Evolutionary conservation across 164 flowering plant species (phyloP).

Genomic region (Umbilicus rupestris): DNA sequence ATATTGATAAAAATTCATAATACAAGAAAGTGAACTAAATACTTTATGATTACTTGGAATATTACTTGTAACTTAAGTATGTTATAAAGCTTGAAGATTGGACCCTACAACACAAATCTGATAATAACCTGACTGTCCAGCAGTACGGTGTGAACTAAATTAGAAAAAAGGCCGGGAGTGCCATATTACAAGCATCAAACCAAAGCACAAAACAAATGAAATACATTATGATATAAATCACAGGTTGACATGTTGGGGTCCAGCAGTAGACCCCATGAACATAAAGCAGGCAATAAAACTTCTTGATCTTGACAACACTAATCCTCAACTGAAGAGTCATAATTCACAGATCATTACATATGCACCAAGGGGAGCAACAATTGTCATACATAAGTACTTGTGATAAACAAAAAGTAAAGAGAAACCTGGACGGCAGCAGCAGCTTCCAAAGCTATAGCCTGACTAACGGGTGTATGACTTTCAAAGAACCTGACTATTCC

Average conservation of each 20-base stretch:
- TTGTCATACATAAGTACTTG: not conserved
- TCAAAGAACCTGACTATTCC: conserved; percentile 67
- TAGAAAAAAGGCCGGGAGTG: not conserved
- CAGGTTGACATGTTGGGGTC: not conserved
- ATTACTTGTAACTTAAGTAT: not conserved
- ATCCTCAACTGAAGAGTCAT: not conserved
- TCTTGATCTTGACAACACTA: not conserved
- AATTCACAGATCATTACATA: not conserved
- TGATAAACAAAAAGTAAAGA: conserved; percentile 4
- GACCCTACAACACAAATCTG: not conserved
- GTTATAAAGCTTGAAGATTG: not conserved
- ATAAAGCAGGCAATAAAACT: not conserved
- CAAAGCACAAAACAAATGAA: not conserved
- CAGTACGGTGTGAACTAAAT: not conserved
- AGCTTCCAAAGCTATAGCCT: conserved; percentile 83
- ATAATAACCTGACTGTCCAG: not conserved
- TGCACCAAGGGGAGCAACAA: not conserved
- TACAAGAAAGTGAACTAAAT: not conserved
- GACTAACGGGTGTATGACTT: conserved; percentile 72
- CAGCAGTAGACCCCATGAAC: not conserved
- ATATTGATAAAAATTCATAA: not conserved
- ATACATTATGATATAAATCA: not conserved
- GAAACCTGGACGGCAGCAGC: conserved; percentile 96
- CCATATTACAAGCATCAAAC: not conserved
- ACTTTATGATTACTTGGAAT: not conserved